phyloP scores from a whole-genome alignment of 2,329 filamentous ascomycete species.

The Rasamsonia emersonii region DNA sequence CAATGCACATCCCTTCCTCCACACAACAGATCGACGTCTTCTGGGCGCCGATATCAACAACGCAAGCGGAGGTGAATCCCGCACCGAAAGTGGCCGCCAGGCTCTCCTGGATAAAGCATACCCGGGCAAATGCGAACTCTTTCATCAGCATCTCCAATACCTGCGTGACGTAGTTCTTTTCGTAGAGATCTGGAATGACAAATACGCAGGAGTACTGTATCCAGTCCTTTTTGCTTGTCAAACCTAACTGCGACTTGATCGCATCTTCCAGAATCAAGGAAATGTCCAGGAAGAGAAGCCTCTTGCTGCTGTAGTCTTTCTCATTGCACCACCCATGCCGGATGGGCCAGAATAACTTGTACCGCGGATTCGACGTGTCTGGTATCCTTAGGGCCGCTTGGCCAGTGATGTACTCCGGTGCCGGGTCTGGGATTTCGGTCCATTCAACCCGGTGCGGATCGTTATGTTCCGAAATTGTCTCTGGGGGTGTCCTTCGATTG shows the following conservation, averaged over 20 bases:
- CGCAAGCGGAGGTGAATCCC: slow-evolving; percentile 86
- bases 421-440: slow-evolving; percentile 67
- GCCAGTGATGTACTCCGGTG: slow-evolving; percentile 73
- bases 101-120: slow-evolving; percentile 94
- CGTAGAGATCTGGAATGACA: slow-evolving; percentile 92
- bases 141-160: slow-evolving; percentile 76
- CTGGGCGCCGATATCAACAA: slow-evolving; percentile 92
- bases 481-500: slow-evolving; percentile 74
- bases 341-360: slow-evolving; percentile 89
- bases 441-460: slow-evolving; percentile 90
- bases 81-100: slow-evolving; percentile 91
- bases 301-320: slow-evolving; percentile 70
- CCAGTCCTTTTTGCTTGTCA: slow-evolving; percentile 72
- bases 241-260: slow-evolving; percentile 72
- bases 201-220: slow-evolving; percentile 92
- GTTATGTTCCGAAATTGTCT: slow-evolving; percentile 88
- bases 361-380: slow-evolving; percentile 79
- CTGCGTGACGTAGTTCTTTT: slow-evolving; percentile 82
- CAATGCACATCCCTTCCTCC: slow-evolving; percentile 88
- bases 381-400: slow-evolving; percentile 76
- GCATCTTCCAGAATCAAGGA: slow-evolving; percentile 79
- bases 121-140: slow-evolving; percentile 79
- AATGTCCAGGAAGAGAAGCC: slow-evolving; percentile 77
- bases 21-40: slow-evolving; percentile 97
- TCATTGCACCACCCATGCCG: slow-evolving; percentile 84